Evolutionary conservation across 2,329 filamentous ascomycete genomes (phyloP).

Genomic region (Epichloe brachyelytri): DNA sequence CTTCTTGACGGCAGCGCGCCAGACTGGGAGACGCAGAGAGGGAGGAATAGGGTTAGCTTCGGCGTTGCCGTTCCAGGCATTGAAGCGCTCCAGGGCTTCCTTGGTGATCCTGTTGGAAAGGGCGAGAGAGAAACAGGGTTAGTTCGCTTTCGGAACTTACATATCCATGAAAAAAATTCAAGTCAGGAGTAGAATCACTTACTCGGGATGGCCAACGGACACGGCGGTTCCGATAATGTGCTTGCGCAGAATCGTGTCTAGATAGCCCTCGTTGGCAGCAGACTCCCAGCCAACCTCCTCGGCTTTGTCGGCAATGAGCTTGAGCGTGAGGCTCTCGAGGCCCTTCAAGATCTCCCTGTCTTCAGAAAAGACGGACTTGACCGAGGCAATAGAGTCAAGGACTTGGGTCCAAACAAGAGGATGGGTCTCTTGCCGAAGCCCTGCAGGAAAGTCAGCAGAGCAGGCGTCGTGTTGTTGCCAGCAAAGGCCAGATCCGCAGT

Average conservation of each 20-base stretch:
- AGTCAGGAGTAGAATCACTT: conserved; percentile 20
- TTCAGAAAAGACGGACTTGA: conserved; percentile 76
- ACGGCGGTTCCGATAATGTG: conserved; percentile 67
- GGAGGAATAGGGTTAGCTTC: conserved; percentile 62
- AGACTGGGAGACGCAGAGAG: conserved; percentile 68
- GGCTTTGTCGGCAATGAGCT: conserved; percentile 61
- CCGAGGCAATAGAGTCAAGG: conserved; percentile 57
- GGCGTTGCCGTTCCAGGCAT: conserved; percentile 60
- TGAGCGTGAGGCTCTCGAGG: conserved; percentile 65
- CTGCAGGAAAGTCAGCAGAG: conserved; percentile 70
- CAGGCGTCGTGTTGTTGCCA: conserved; percentile 69
- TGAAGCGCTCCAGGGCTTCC: conserved; percentile 68
- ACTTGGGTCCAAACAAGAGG: conserved; percentile 86
- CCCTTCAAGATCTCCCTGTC: conserved; percentile 59
- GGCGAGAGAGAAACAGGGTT: neutral
- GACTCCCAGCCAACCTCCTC: conserved; percentile 81
- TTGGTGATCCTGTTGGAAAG: conserved; percentile 40
- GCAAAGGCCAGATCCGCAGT: conserved; percentile 80
- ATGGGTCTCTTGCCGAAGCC: conserved; percentile 74
- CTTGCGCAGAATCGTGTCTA: conserved; percentile 71
- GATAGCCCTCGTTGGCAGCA: conserved; percentile 63
- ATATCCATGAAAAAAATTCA: neutral
- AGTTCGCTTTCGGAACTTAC: neutral
- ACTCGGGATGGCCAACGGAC: conserved; percentile 62
- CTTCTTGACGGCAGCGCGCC: conserved; percentile 59